Evolutionary conservation across 2,329 filamentous ascomycete species (phyloP).

Genomic region (Talaromyces funiculosus): DNA sequence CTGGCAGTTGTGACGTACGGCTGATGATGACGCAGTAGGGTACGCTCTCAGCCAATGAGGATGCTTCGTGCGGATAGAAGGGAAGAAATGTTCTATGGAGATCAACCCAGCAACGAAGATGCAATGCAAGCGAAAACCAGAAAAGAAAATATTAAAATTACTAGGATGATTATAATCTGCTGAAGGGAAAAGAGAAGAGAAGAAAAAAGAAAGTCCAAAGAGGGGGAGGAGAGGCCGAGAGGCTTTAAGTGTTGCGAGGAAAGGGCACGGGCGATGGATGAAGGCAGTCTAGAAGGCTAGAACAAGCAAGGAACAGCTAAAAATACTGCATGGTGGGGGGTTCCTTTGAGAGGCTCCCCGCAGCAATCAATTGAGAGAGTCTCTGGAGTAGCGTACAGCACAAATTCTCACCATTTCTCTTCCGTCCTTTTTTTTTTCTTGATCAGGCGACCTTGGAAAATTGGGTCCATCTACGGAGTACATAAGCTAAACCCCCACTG

Average conservation of each 20-base stretch:
- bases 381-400: neutral
- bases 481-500: slow-evolving; percentile 13
- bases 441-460: slow-evolving; percentile 26
- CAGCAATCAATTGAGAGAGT: neutral
- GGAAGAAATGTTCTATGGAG: neutral
- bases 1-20: slow-evolving; percentile 24
- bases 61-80: neutral
- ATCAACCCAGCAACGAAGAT: neutral
- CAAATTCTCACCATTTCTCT: neutral
- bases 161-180: neutral
- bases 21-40: slow-evolving; percentile 15
- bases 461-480: neutral
- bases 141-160: neutral
- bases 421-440: slow-evolving; percentile 22
- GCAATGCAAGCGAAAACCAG: neutral
- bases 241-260: neutral
- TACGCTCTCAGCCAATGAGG: neutral
- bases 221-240: neutral
- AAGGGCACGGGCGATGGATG: neutral
- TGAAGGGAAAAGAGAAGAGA: neutral
- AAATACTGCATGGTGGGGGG: neutral
- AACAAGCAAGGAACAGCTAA: slow-evolving; percentile 3
- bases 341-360: neutral
- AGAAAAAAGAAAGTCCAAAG: neutral
- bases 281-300: neutral